Percentiles rank a stretch among this genome's conserved stretches.
Evolutionary conservation across 139 green algal species (phyloP).

Genomic region (Nannochloris sp.): DNA sequence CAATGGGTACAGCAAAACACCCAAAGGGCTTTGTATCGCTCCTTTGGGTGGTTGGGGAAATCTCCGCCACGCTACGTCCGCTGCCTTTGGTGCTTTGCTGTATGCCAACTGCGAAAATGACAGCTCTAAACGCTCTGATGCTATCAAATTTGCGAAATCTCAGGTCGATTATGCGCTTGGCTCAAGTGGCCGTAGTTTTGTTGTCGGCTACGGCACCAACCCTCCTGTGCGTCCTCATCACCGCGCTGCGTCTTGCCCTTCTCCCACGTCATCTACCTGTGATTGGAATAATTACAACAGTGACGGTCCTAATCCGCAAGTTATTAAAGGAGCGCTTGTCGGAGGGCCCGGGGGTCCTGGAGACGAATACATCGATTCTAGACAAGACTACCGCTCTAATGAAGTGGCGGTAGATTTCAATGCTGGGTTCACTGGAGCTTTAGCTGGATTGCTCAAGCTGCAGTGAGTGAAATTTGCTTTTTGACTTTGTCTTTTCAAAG

Average conservation of each 20-base stretch:
- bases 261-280: slow-evolving; percentile 29
- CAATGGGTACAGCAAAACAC: slow-evolving; percentile 18
- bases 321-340: slow-evolving; percentile 34
- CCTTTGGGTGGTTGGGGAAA: slow-evolving; percentile 28
- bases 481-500: neutral
- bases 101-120: slow-evolving; percentile 20
- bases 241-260: slow-evolving; percentile 34
- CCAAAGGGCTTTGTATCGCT: slow-evolving; percentile 22
- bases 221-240: slow-evolving; percentile 32
- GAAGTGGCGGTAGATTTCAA: slow-evolving; percentile 46
- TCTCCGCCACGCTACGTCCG: slow-evolving; percentile 29
- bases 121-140: neutral
- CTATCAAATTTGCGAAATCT: slow-evolving; percentile 1
- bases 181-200: slow-evolving; percentile 16
- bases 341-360: slow-evolving; percentile 30
- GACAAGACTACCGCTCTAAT: slow-evolving; percentile 31
- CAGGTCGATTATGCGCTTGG: slow-evolving; percentile 28
- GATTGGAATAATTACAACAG: slow-evolving; percentile 29
- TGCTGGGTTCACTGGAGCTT: slow-evolving; percentile 36
- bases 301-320: slow-evolving; percentile 29
- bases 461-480: slow-evolving; percentile 1
- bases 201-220: slow-evolving; percentile 35
- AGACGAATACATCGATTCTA: slow-evolving; percentile 16
- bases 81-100: slow-evolving; percentile 26
- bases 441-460: slow-evolving; percentile 22